Conservation (phyloP, 768 basidiomycete genomes). For the Suillus subaureus region DNA sequence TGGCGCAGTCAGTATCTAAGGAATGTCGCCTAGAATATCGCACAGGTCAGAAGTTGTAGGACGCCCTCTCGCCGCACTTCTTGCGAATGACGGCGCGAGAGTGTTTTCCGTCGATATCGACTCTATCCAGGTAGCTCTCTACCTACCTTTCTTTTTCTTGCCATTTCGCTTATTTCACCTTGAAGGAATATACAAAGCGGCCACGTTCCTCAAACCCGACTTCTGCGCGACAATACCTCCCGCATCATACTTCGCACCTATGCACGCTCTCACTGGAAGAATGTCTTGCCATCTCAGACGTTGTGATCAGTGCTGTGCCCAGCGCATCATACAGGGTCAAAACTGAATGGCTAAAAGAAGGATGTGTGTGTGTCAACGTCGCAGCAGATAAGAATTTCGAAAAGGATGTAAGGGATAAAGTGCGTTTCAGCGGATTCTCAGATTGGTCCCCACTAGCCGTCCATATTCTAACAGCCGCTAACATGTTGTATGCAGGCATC, state of each 20-base stretch:
- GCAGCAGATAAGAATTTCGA: conserved; percentile 97
- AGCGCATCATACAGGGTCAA: conserved; percentile 82
- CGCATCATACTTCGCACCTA: conserved; percentile 81
- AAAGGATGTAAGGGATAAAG: conserved; percentile 89
- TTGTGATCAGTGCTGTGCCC: conserved; percentile 94
- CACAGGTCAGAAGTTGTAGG: conserved; percentile 96
- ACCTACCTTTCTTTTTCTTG: neutral
- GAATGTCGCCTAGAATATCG: conserved; percentile 4
- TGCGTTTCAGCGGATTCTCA: conserved; percentile 34
- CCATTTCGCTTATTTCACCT: conserved; percentile 8
- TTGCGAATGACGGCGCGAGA: conserved; percentile 95
- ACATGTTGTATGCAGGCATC: conserved; percentile 61
- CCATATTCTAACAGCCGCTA: conserved; percentile 4
- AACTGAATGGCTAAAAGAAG: conserved; percentile 89
- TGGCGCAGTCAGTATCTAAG: neutral
- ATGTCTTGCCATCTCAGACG: conserved; percentile 85
- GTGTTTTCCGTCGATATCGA: conserved; percentile 97
- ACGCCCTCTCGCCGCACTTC: conserved; percentile 90
- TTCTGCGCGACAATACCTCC: conserved; percentile 63
- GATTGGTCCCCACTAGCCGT: neutral
- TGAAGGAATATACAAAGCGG: conserved; percentile 90
- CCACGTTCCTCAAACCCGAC: conserved; percentile 50
- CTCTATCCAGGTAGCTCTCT: conserved; percentile 69
- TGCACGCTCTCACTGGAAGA: conserved; percentile 69
- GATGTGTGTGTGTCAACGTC: conserved; percentile 92